phyloP scores from a whole-genome alignment of 495 filamentous ascomycete species.

The Thermochaetoides thermophila region DNA sequence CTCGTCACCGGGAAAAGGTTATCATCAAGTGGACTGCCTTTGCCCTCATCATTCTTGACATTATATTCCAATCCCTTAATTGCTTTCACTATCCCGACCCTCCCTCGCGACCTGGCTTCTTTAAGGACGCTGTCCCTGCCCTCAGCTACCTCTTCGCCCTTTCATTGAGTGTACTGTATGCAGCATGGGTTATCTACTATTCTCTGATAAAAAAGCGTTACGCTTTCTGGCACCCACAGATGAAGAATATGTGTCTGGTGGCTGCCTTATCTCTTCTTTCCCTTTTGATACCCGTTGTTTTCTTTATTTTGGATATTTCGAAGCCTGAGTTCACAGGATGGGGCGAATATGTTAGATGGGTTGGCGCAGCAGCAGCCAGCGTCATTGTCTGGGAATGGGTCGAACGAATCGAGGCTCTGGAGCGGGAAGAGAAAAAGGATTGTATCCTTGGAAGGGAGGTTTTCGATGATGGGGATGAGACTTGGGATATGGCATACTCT shows the following conservation, averaged over 20 bases:
- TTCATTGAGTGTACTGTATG: conserved; percentile 76
- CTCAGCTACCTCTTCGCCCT: conserved; percentile 90
- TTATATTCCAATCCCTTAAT: conserved; percentile 76
- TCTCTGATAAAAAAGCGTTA: conserved; percentile 81
- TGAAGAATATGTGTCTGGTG: conserved; percentile 81
- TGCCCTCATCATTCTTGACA: conserved; percentile 77
- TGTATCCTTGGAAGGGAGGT: conserved; percentile 88
- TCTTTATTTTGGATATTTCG: conserved; percentile 88
- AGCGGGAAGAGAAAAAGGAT: conserved; percentile 90
- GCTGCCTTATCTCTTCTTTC: conserved; percentile 64
- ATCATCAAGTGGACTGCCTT: conserved; percentile 98
- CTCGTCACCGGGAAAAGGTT: conserved; percentile 90
- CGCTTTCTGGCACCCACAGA: conserved; percentile 83
- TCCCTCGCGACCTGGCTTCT: conserved; percentile 48
- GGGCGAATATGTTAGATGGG: conserved; percentile 97
- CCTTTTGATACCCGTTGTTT: conserved; percentile 81
- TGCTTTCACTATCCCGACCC: conserved; percentile 50
- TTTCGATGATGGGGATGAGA: conserved; percentile 95
- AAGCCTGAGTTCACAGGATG: conserved; percentile 78
- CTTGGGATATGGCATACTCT: conserved; percentile 58
- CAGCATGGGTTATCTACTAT: conserved; percentile 93
- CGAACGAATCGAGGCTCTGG: conserved; percentile 90
- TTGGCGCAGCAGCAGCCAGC: conserved; percentile 87
- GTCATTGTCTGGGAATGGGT: conserved; percentile 99
- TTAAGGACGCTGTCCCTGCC: conserved; percentile 80